A percentile compares a stretch with the other conserved stretches of the same genome.
phyloP scores from a whole-genome alignment of 2,329 filamentous ascomycete genomes.

The Ceratocystis papillata region DNA sequence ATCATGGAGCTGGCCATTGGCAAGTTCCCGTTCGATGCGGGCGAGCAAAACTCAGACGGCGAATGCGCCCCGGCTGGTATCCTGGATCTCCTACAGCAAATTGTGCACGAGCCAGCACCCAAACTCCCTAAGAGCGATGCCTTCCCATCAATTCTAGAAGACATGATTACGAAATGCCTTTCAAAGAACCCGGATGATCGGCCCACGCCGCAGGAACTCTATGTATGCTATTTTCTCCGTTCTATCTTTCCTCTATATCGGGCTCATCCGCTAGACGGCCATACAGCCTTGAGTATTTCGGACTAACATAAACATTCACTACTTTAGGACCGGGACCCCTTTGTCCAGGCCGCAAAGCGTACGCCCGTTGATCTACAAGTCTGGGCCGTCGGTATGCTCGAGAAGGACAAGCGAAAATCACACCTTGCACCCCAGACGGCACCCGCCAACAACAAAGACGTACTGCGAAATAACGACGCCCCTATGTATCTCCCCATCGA shows the following conservation, averaged over 20 bases:
- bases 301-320: background rate
- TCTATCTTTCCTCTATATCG: background rate
- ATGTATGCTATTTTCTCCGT: constrained; percentile 45
- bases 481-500: constrained; percentile 38
- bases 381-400: constrained; percentile 91
- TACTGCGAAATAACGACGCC: constrained; percentile 55
- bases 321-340: constrained; percentile 72
- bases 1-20: constrained; percentile 98
- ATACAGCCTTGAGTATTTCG: too few relatives aligned
- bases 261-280: too few relatives aligned
- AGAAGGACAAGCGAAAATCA: constrained; percentile 88
- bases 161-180: constrained; percentile 94
- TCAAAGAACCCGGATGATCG: constrained; percentile 79
- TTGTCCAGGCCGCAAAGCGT: constrained; percentile 90
- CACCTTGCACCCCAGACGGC: constrained; percentile 74
- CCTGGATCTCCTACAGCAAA: constrained; percentile 88
- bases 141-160: constrained; percentile 86
- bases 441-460: constrained; percentile 55
- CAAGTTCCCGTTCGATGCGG: constrained; percentile 84
- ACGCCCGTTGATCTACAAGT: constrained; percentile 88
- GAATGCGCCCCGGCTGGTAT: constrained; percentile 87
- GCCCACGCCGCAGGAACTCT: constrained; percentile 86
- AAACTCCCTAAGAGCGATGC: constrained; percentile 93
- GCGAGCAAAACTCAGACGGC: constrained; percentile 57
- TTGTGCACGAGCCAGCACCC: constrained; percentile 90